Evolutionary conservation across 805 yeast species (phyloP), one percentile per base, ranked within the genome.

Genomic region (Candida ulmi): DNA sequence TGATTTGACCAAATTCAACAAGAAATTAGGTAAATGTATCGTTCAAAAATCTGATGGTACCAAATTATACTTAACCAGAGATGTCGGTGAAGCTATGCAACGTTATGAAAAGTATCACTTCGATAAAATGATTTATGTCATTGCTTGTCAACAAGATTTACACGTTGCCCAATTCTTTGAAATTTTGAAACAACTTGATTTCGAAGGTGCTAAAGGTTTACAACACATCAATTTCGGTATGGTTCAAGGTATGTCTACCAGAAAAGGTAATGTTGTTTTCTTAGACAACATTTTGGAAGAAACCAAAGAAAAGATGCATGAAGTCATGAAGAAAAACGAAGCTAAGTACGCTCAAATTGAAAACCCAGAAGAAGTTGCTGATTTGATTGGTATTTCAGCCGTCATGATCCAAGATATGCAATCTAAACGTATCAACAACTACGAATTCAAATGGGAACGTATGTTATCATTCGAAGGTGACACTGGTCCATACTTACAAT

Each of bases 381-480:
- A 93, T 64, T 73, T 88, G 55, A 81, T 93, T 44, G 99, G 99
- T 61, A 84, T 93, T 42, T 83, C 96, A 24, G 99, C 99, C 6
- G 95, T 93, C 45, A 90, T 93, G 96, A 86, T 93, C 57, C 99
- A 93, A 74, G 99, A 93, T 66, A 90, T 93, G 98, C 95, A 87
- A 67, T 80, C 95, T 45, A 93, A 93, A 71, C 83, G 99, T 66
- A 77, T 91, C 65, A 88, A 91, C 72, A 91, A 93, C 69, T 93
- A 93, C 69, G 87, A 82, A 56, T 93, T 93, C 69, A 86, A 88
- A 65, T 93, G 99, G 99, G 88, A 86, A 55, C 84, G 99, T 71
- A 93, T 93, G 97, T 75, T 85, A 33, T 88, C 98, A 3, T 90
- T 93, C 51, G 99, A 93, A 72, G 99, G 99, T 66, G 99, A 93